Evolutionary conservation across 305 asterid species (phyloP), one percentile per base, ranked within the genome.

Genomic region (Solanum aculeatissimum): DNA sequence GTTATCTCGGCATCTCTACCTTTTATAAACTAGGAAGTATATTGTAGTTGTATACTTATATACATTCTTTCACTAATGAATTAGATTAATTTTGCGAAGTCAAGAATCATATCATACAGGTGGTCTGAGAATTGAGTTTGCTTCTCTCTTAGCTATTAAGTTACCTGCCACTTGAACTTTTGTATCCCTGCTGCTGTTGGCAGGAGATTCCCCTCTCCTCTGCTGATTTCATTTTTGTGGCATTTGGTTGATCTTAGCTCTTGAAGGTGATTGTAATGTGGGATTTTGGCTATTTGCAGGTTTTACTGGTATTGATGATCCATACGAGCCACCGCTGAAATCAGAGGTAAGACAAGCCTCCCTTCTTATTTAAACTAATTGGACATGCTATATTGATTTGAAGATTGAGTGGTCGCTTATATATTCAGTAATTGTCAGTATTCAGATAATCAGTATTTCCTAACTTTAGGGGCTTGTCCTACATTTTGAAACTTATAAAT

Each of bases 221-320:
- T 47, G 62, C 8, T 75, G 63, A 25, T 75, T 47, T 47, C 42
- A 18, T 49, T 27, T 47, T 75, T 47, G 81, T 47, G 38, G 21
- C 81, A 25, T 51, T 49, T 7, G 38, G 40, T 45, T 45, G 15
- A 75, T 25, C 62, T 75, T 75, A 47, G 81, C 15, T 47, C 62
- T 25, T 47, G 43, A 75, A 49, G 40, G 21, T 47, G 43, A 74
- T 75, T 51, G 27, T 49, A 75, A 49, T 27, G 12, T 75, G 62
- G 27, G 15, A 75, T 19, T 75, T 27, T 15, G 16, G 45, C 62
- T 49, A 27, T 79, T 87, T 79, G 86, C 92, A 95, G 99, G 97
- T 86, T 95, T 95, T 89, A 95, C 99, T 6, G 99, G 98, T 75
- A 88, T 95, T 83, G 98, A 95, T 83, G 99, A 95, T 90, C 99